Base-by-base conservation (phyloP, 805 yeast genomes). In the Saccharomycopsis javanensis region DNA sequence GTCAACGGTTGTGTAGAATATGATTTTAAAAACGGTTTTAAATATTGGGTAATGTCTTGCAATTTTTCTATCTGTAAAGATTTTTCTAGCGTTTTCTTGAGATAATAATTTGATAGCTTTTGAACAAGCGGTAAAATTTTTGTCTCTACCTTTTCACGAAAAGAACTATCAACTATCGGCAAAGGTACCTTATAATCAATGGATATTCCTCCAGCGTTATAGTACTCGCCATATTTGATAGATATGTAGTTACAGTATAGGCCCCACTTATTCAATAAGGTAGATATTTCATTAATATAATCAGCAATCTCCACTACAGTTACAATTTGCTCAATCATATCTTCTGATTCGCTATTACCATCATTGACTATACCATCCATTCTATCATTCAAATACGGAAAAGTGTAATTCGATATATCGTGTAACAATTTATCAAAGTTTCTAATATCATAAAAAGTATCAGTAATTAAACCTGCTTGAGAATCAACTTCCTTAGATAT, bases 401-500 rank as follows among this genome's bases (percentile, higher is more conserved):
- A 83, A 31, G 74, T 72, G 67, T 88, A 86, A 20, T 72, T 66
- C 23, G 74, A 71, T 53, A 85, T 75, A 25, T 83, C 88, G 56
- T 76, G 75, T 25, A 86, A 63, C 7, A 78, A 66, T 59, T 79
- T 75, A 30, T 77, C 82, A 3, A 90, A 65, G 28, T 83, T 75
- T 61, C 88, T 78, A 30, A 80, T 77, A 63, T 91, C 97, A 72
- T 83, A 79, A 65, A 88, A 88, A 0, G 94, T 87, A 68, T 92
- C 98, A 56, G 87, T 75, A 3, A 94, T 86, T 50, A 94, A 74
- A 0, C 96, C 95, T 27, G 92, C 85, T 66, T 94, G 99, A n/a
- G 91, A 76, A 66, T 94, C 99, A 31, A 94, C 84, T 66, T 94
- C 99, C 53, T 79, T 74, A 69, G 92, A 96, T 33, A 94, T 84